Base-by-base conservation (phyloP, 1,139 yeast species). In the Torulaspora globosa region DNA sequence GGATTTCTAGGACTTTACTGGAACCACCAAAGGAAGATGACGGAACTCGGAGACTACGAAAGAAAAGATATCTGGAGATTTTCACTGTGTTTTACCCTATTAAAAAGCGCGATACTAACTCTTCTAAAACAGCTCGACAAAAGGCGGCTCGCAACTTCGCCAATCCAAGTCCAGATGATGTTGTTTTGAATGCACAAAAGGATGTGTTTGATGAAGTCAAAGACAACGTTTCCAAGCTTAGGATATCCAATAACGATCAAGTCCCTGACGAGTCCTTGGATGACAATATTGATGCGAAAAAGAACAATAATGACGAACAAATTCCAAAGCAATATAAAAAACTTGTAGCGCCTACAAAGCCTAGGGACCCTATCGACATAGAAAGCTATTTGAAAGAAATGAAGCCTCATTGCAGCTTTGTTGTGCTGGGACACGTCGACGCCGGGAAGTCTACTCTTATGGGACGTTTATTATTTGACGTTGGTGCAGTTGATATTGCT, bases 361-460 rank as follows among this genome's bases (percentile, higher is more conserved):
- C 73, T 12, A 62, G 59, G 30, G 51, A 56, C n/a, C 62, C 66
- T n/a, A 46, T 69, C 10, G 66, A 69, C 41, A 54, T 81, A 2
- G 48, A 67, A 6, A 65, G 68, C 24, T 57, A 58, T 42, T 26
- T 61, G 6, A 59, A 71, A 15, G 67, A 67, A 32, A 49, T 64
- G 11, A 84, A 84, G 58, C 88, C 90, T 2, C 81, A 78, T 52
- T 71, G 82, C 46, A 80, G 90, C 15, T 84, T 87, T 64, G 95
- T 88, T 24, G 94, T 88, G 3, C 80, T 86, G 51, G 98, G 99
- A 2, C 98, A 94, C 69, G 97, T 94, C 15, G 99, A 94, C 69
- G 95, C 97, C 0, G 99, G 99, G 9, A 94, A 94, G 65, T 88
- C 96, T 2, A 94, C 99, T 0, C 71, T 94, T 29, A 84, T 94